Evolutionary conservation across 495 filamentous ascomycete species (phyloP).

Genomic region (Aspergillus baeticus): DNA sequence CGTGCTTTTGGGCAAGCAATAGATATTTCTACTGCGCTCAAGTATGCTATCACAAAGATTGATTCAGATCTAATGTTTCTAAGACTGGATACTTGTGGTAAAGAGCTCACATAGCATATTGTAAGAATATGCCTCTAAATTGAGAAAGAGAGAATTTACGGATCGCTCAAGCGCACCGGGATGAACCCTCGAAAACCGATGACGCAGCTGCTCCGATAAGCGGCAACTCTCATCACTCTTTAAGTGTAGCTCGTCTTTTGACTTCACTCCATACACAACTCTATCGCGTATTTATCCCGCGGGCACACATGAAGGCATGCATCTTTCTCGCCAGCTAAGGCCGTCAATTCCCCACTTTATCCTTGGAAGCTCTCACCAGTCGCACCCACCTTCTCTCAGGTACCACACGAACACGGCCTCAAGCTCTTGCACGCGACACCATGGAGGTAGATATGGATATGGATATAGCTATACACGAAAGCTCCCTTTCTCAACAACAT

Average conservation of each 20-base stretch:
- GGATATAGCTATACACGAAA: not conserved
- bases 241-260: conserved; percentile 2
- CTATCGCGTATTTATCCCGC: not conserved
- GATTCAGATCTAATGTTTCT: no score
- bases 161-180: no score
- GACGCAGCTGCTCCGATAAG: conserved; percentile 25
- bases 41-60: no score
- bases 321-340: conserved; percentile 17
- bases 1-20: no score
- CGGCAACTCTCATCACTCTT: conserved; percentile 12
- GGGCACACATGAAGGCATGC: conserved; percentile 16
- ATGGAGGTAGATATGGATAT: not conserved
- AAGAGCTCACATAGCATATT: no score
- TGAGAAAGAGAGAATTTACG: no score
- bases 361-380: not conserved
- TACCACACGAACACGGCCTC: not conserved
- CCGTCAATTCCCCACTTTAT: conserved; percentile 1
- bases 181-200: conserved; percentile 11
- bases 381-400: not conserved
- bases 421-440: not conserved
- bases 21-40: no score
- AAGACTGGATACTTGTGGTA: no score
- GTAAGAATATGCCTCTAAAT: no score
- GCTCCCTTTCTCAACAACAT: conserved; percentile 42
- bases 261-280: not conserved